Evolutionary conservation across 2,329 filamentous ascomycete genomes (phyloP).

Genomic region (Aspergillus transmontanensis): DNA sequence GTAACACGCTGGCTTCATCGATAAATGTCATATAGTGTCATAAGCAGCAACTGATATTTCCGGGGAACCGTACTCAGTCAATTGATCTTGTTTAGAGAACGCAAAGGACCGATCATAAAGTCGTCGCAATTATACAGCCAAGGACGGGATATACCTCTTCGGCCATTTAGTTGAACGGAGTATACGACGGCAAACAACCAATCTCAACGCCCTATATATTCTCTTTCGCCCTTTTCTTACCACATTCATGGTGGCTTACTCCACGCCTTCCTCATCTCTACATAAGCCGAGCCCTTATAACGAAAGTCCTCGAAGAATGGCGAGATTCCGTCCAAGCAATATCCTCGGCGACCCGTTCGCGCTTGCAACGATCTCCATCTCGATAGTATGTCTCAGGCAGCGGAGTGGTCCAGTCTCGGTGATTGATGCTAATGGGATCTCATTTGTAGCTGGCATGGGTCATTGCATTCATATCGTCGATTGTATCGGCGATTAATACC

Average conservation of each 20-base stretch:
- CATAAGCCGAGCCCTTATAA: constrained; percentile 24
- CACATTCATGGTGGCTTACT: constrained; percentile 29
- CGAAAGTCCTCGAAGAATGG: constrained; percentile 37
- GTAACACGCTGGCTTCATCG: constrained; percentile 4
- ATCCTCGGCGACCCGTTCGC: constrained; percentile 96
- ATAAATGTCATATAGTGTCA: constrained; percentile 1
- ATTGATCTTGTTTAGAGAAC: not conserved
- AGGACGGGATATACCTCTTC: not conserved
- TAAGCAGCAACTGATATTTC: not conserved
- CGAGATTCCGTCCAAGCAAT: constrained; percentile 75
- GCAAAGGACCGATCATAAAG: not conserved
- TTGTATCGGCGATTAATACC: constrained; percentile 65
- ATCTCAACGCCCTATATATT: constrained; percentile 10
- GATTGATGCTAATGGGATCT: constrained; percentile 9
- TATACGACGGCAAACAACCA: constrained; percentile 9
- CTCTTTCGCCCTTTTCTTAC: constrained; percentile 10
- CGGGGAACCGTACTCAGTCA: not conserved
- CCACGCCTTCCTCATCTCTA: constrained; percentile 22
- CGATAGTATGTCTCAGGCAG: constrained; percentile 61
- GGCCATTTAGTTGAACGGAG: not conserved
- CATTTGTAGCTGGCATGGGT: constrained; percentile 81
- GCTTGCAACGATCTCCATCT: constrained; percentile 89
- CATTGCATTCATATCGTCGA: constrained; percentile 84
- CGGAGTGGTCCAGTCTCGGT: not conserved
- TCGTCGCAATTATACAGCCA: not conserved